Percentiles rank a stretch among this genome's conserved stretches.
These are phyloP conservation scores for Fusarium decemcellulare DNA, from an alignment of 2,329 filamentous ascomycete genomes.

Conservation along the genomic window DNA sequence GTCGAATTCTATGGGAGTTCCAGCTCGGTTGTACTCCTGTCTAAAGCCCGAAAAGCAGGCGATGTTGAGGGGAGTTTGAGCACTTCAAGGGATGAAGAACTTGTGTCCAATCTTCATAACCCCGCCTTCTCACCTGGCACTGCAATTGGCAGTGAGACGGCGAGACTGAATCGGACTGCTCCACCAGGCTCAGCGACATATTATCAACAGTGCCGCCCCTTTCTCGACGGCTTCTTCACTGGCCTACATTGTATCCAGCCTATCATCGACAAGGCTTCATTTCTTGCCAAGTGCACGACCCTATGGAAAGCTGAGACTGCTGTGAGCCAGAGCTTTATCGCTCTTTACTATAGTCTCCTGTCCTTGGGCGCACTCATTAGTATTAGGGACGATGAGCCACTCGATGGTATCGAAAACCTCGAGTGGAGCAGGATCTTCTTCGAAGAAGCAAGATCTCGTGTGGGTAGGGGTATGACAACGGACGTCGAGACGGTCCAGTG, in stretches of 20 bases:
- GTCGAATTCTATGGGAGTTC: slow-evolving; percentile 64
- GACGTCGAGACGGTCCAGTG: slow-evolving; percentile 64
- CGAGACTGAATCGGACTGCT: slow-evolving; percentile 5
- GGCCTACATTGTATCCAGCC: slow-evolving; percentile 64
- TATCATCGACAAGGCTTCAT: slow-evolving; percentile 61
- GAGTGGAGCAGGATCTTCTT: slow-evolving; percentile 64
- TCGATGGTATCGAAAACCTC: slow-evolving; percentile 60
- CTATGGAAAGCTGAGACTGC: slow-evolving; percentile 16
- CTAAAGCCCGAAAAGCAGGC: slow-evolving; percentile 27
- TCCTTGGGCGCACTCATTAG: slow-evolving; percentile 62
- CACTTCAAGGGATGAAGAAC: slow-evolving; percentile 44
- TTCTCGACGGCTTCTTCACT: slow-evolving; percentile 63
- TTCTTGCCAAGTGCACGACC: slow-evolving; percentile 57
- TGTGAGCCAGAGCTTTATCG: slow-evolving; percentile 55
- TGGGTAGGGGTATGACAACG: slow-evolving; percentile 55
- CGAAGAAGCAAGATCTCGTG: slow-evolving; percentile 54
- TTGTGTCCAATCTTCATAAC: slow-evolving; percentile 62
- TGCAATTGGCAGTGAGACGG: slow-evolving; percentile 12
- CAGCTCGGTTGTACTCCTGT: slow-evolving; percentile 59
- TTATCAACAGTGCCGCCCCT: slow-evolving; percentile 60
- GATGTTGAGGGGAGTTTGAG: background rate
- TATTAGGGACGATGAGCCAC: slow-evolving; percentile 57
- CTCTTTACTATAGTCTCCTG: slow-evolving; percentile 62
- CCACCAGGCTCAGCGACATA: slow-evolving; percentile 44
- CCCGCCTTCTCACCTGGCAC: slow-evolving; percentile 55